Base-by-base conservation (phyloP, 2,329 filamentous ascomycete species). In the Escovopsis sp. region DNA sequence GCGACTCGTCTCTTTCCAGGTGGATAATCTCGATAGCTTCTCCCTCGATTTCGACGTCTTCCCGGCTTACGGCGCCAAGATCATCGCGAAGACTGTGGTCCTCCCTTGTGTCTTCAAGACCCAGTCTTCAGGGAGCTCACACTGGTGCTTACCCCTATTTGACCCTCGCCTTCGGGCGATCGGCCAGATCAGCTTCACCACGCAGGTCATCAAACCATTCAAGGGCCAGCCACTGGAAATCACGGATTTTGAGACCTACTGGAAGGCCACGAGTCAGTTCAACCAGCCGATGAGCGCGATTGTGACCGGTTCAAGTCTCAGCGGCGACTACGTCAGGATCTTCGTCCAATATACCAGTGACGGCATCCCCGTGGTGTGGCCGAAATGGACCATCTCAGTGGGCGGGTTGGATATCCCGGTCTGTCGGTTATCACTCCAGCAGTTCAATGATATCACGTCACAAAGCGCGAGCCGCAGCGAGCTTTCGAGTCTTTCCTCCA, bases 181-280 rank as follows among this genome's bases (percentile, higher is more conserved):
- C 53, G 91, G 91, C 6, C 84, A 94, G 54, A 85, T 96, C 50
- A 86, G 79, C 48, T 98, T 98, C 67, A 84, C 84, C 49, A 94
- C 86, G 42, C 88, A 96, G 57, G 86, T 96, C 24, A 93, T 98
- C 58, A 95, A 94, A 55, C 91, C 91, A 0, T 98, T 96, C 64
- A 78, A 80, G 47, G 89, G 91, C 7, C 82, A 87, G 46, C 87
- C 91, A 4, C 68, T 98, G 16, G 91, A 98, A 60, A 95, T 98
- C 46, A 94, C 91, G 1, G 88, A 96, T 55, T 98, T 96, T 53
- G 91, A 94, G 48, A 96, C 91, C 0, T 98, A 98, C 61, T 98
- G 91, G 91, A 98, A 96, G 62, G 89, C 89, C 0, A 98, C 91
- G 1, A 94, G 87, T 54, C 87, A 94, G 51, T 74, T 91, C 38